phyloP scores from a whole-genome alignment of 2,329 filamentous ascomycete genomes.

The Trichoderma endophyticum region DNA sequence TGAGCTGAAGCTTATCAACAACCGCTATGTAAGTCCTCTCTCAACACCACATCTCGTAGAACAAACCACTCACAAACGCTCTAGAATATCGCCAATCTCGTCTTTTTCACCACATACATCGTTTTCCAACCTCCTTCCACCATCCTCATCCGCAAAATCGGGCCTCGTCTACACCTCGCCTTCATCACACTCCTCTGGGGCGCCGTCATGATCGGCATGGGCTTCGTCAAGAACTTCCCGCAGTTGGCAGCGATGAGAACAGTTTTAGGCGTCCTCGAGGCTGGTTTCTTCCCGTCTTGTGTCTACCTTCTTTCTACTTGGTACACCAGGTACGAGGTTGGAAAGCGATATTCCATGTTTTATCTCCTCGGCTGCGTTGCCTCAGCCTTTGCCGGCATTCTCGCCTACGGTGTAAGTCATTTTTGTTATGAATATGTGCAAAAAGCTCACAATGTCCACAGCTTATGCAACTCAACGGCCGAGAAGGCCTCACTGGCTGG shows the following conservation, averaged over 20 bases:
- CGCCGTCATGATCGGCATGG: conserved; percentile 61
- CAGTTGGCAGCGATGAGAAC: conserved; percentile 54
- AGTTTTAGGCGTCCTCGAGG: conserved; percentile 62
- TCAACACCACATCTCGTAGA: neutral
- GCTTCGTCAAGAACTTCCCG: conserved; percentile 53
- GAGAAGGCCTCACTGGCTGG: conserved; percentile 56
- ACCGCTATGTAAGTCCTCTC: conserved; percentile 42
- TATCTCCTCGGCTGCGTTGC: conserved; percentile 67
- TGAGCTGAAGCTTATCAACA: conserved; percentile 36
- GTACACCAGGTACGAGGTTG: conserved; percentile 68
- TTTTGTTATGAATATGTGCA: too few relatives aligned
- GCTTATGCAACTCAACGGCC: conserved; percentile 61
- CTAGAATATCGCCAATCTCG: conserved; percentile 62
- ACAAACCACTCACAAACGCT: neutral
- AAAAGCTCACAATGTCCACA: conserved; percentile 18
- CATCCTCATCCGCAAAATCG: conserved; percentile 63
- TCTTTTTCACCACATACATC: conserved; percentile 74
- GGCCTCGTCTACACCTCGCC: conserved; percentile 56
- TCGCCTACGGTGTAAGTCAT: conserved; percentile 61
- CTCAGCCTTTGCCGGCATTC: conserved; percentile 63
- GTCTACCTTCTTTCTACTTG: conserved; percentile 72
- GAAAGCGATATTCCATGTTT: conserved; percentile 66
- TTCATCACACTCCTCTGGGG: conserved; percentile 59
- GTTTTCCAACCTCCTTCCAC: conserved; percentile 70
- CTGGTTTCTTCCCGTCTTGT: conserved; percentile 68